phyloP scores from a whole-genome alignment of 768 basidiomycete species.

The Melanogaster broomeanus region DNA sequence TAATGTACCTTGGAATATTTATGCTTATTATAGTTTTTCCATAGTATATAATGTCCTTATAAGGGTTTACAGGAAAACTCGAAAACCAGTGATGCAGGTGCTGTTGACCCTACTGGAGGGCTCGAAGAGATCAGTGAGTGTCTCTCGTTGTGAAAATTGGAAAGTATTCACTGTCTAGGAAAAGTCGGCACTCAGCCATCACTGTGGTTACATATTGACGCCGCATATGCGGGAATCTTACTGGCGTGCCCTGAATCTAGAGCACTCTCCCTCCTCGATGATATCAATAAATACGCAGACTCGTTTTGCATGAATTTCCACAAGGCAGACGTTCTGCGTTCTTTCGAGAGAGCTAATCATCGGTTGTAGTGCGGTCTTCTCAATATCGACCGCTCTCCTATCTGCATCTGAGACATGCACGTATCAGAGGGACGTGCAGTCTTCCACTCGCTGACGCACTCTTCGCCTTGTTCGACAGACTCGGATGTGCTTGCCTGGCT shows the following conservation, averaged over 20 bases:
- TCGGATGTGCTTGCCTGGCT: too few species aligned
- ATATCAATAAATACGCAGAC: slow-evolving; percentile 75
- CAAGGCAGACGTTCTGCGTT: slow-evolving; percentile 50
- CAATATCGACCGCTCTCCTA: slow-evolving; percentile 88
- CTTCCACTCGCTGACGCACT: too few species aligned
- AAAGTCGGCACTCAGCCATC: slow-evolving; percentile 62
- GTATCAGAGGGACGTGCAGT: too few species aligned
- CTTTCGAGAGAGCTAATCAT: neutral
- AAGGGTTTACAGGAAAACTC: too few species aligned
- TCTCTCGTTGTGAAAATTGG: neutral
- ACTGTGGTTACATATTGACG: slow-evolving; percentile 87
- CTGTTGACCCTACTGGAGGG: slow-evolving; percentile 78
- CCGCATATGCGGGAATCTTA: slow-evolving; percentile 92
- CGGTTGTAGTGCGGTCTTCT: slow-evolving; percentile 87
- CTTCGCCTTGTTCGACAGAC: too few species aligned
- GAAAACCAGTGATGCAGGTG: too few species aligned
- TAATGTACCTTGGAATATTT: too few species aligned
- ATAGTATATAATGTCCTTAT: too few species aligned
- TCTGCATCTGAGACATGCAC: too few species aligned
- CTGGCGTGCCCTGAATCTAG: too few species aligned
- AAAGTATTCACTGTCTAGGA: neutral
- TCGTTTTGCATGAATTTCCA: slow-evolving; percentile 92
- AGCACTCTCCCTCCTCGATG: slow-evolving; percentile 54
- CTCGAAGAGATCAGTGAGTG: slow-evolving; percentile 67
- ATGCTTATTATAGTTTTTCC: too few species aligned